Evolutionary conservation across 495 filamentous ascomycete species (phyloP).

Genomic region (Neurospora sp.): DNA sequence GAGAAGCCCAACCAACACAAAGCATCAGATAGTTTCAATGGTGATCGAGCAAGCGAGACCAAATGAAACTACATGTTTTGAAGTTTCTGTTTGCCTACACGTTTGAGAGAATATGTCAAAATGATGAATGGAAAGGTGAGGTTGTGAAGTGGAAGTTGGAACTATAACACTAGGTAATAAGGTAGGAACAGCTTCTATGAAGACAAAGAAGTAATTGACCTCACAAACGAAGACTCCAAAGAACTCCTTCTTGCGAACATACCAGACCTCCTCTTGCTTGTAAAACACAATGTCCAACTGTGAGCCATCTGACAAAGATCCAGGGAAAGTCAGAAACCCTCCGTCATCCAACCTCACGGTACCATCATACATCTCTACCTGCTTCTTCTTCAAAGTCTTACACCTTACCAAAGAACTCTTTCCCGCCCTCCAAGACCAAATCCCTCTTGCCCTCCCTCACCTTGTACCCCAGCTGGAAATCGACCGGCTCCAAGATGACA

Average conservation of each 20-base stretch:
- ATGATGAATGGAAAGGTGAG: not conserved
- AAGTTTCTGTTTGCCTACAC: too few species aligned
- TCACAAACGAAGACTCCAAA: not conserved
- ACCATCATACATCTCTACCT: not conserved
- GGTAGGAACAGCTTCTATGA: not conserved
- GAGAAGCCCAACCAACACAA: too few species aligned
- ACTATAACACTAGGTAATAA: not conserved
- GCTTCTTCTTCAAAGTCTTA: not conserved
- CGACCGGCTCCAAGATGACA: constrained; percentile 37
- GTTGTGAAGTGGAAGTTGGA: not conserved
- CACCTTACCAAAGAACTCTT: constrained; percentile 20
- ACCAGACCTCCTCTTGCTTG: not conserved
- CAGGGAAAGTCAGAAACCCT: not conserved
- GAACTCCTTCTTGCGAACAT: not conserved
- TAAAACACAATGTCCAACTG: not conserved
- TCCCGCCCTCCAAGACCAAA: constrained; percentile 27
- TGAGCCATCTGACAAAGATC: not conserved
- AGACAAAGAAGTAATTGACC: not conserved
- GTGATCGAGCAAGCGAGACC: too few species aligned
- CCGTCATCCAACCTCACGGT: too few species aligned
- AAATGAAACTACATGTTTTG: too few species aligned
- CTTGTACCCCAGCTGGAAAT: constrained; percentile 31
- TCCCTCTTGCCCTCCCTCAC: constrained; percentile 22
- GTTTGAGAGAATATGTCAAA: not conserved
- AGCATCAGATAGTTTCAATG: too few species aligned